Base-by-base conservation (phyloP, 2,329 filamentous ascomycete genomes). In the Colletotrichum neosansevieriae region DNA sequence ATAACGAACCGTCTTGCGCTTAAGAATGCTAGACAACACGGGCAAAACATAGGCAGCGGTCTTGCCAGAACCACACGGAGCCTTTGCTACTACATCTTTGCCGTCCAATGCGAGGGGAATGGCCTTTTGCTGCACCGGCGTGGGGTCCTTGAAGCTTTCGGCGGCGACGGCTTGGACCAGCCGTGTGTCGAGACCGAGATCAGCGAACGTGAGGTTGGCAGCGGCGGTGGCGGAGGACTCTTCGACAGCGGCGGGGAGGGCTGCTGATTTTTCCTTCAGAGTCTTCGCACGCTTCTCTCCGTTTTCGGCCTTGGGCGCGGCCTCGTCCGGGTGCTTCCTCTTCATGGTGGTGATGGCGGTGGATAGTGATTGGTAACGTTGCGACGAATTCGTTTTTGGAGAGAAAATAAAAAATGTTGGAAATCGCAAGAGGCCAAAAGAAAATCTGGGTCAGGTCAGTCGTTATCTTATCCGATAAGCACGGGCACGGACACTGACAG, bases 41-140 rank as follows among this genome's bases (percentile, higher is more conserved):
- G 96, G 96, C 47, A 99, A 85, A 6, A 97, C 84, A 77, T 98
- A 98, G 57, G 96, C 95, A n/a, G 94, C 94, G 11, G 96, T 99
- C 85, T 99, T 99, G 73, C 96, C 96, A 4, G 94, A 97, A 12
- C 96, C 96, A 5, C 96, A 98, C 79, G 95, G 97, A 42, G 95
- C 94, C 76, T 95, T 94, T 62, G 94, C 94, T 44, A 98, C 84
- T 54, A 99, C 90, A 84, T 98, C 94, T 75, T 93, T 91, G 12
- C 96, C 95, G 71, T 94, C 89, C 17, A 98, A 84, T 21, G 93
- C 94, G 42, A 98, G 82, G 1, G 96, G 96, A 70, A 99, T 97
- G 1, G 93, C 93, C 79, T 92, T 91, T 47, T 89, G 87, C 80
- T 99, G 96, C 2, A 98, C 92, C 12, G 91, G 86, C n/a, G 96